These are phyloP conservation scores for Melanomma pulvis-pyrius DNA, from an alignment of 495 filamentous ascomycete species.

Conservation along the genomic window DNA sequence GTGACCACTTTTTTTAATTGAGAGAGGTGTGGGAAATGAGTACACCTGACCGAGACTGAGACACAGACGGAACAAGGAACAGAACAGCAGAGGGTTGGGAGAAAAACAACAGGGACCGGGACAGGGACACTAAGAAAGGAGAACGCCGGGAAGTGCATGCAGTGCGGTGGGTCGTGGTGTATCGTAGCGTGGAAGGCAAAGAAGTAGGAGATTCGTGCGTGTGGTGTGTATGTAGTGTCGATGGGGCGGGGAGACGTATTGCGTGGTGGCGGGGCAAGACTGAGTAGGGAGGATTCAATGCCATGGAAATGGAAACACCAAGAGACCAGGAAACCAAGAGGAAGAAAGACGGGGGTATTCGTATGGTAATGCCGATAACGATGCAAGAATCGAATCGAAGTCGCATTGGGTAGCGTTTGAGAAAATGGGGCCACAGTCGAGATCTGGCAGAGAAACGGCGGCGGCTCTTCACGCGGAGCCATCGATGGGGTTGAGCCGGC, in stretches of 20 bases:
- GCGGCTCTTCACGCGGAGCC: conserved; percentile 1
- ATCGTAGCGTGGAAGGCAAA: too few species aligned
- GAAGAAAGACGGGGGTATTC: neutral
- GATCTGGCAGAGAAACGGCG: conserved; percentile 4
- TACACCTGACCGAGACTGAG: too few species aligned
- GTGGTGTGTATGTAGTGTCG: too few species aligned
- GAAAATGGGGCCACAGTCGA: neutral
- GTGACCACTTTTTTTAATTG: too few species aligned
- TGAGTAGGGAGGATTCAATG: too few species aligned
- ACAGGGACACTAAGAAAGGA: too few species aligned
- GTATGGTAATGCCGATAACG: neutral
- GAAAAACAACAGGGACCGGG: neutral
- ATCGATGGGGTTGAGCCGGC: conserved; percentile 11
- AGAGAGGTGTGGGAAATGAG: too few species aligned
- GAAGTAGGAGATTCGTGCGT: too few species aligned
- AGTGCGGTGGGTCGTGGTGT: neutral
- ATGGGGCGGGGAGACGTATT: too few species aligned
- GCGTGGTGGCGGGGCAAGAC: neutral
- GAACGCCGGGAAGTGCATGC: neutral
- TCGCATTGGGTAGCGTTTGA: neutral
- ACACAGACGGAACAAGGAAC: too few species aligned
- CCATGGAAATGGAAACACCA: too few species aligned
- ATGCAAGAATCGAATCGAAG: neutral
- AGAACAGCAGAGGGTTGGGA: neutral
- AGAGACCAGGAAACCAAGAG: neutral